Percentiles rank a stretch among this genome's conserved stretches.
Conservation (phyloP, 306 rosid species). For the Gleditsia sinensis region DNA sequence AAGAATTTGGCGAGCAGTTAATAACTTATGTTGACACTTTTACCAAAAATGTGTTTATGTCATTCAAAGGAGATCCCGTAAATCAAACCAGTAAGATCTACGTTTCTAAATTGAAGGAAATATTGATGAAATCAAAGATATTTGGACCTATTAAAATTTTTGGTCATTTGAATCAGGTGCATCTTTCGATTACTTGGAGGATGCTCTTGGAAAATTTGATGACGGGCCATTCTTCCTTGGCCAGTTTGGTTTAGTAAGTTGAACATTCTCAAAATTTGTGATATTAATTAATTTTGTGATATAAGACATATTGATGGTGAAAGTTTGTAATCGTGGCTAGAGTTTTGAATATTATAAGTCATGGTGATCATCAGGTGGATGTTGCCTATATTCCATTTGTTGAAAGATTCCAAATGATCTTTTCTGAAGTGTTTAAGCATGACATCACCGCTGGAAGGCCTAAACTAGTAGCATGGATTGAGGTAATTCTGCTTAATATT, state of each 20-base stretch:
- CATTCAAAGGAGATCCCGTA: slow-evolving; percentile 39
- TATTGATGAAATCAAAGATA: not conserved
- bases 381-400: slow-evolving; percentile 62
- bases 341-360: not conserved
- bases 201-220: slow-evolving; percentile 55
- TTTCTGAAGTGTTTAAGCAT: slow-evolving; percentile 45
- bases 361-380: slow-evolving; percentile 58
- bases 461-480: slow-evolving; percentile 61
- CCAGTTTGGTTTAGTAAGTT: slow-evolving; percentile 59
- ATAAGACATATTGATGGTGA: not conserved
- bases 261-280: not conserved
- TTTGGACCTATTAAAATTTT: not conserved
- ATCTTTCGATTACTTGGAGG: slow-evolving; percentile 66
- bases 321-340: no score
- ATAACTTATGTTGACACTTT: slow-evolving; percentile 49
- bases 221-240: slow-evolving; percentile 73
- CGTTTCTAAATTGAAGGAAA: not conserved
- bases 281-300: no score
- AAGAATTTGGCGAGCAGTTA: slow-evolving; percentile 48
- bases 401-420: slow-evolving; percentile 61
- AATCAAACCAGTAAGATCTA: slow-evolving; percentile 34
- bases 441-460: slow-evolving; percentile 68
- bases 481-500: no score
- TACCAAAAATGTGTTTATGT: slow-evolving; percentile 14
- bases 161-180: slow-evolving; percentile 38